Conservation (phyloP, 805 yeast genomes). For the Ogataea polymorpha region DNA sequence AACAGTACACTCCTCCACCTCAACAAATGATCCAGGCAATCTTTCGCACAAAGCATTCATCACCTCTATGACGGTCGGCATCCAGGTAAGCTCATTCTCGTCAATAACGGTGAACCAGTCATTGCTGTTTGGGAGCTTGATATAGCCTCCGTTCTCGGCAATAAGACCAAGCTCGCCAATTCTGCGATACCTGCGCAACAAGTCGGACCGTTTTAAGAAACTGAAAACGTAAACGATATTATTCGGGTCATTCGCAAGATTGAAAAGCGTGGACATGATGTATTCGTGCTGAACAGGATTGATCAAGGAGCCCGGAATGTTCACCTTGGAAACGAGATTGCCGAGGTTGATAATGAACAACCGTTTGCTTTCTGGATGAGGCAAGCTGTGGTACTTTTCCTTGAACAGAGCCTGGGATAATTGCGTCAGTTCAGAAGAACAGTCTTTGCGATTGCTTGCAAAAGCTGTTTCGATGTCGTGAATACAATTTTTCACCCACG, state of each 20-base stretch:
- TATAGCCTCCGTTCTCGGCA: slow-evolving; percentile 87
- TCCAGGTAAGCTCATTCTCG: slow-evolving; percentile 56
- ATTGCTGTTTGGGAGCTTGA: slow-evolving; percentile 49
- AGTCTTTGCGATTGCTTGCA: slow-evolving; percentile 35
- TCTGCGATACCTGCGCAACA: slow-evolving; percentile 67
- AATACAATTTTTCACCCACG: slow-evolving; percentile 67
- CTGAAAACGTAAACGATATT: slow-evolving; percentile 74
- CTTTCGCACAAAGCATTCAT: slow-evolving; percentile 66
- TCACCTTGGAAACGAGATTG: slow-evolving; percentile 35
- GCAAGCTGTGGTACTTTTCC: slow-evolving; percentile 29
- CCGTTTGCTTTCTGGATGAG: slow-evolving; percentile 33
- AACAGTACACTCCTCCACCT: slow-evolving; percentile 72
- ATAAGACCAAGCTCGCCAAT: slow-evolving; percentile 72
- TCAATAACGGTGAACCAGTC: slow-evolving; percentile 65
- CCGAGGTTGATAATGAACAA: slow-evolving; percentile 54
- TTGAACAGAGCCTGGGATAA: slow-evolving; percentile 35
- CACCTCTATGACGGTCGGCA: slow-evolving; percentile 51
- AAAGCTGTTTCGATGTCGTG: slow-evolving; percentile 48
- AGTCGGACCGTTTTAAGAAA: slow-evolving; percentile 56
- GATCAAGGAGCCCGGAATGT: slow-evolving; percentile 35
- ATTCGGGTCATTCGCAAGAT: slow-evolving; percentile 51
- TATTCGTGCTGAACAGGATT: slow-evolving; percentile 60
- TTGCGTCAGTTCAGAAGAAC: slow-evolving; percentile 21
- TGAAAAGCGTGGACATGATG: slow-evolving; percentile 53
- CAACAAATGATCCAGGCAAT: slow-evolving; percentile 72